Evolutionary conservation across 768 basidiomycete species (phyloP).

Genomic region (Suillus hirtellus): DNA sequence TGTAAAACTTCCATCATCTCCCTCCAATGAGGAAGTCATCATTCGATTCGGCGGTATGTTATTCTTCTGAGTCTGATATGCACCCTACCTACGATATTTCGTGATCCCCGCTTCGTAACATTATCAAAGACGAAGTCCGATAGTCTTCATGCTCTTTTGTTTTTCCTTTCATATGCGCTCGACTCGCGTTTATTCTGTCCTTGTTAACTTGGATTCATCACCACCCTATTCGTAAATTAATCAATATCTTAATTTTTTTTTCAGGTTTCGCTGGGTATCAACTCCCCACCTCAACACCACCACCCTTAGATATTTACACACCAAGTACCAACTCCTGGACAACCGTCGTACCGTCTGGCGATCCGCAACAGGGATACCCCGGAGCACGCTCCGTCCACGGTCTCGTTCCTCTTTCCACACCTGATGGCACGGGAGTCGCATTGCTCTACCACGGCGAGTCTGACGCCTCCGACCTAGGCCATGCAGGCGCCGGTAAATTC

Average conservation of each 20-base stretch:
- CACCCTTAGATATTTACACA: conserved; percentile 37
- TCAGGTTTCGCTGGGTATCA: conserved; percentile 39
- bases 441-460: conserved; percentile 40
- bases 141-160: not conserved
- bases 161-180: not conserved
- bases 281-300: conserved; percentile 28
- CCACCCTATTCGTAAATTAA: conserved; percentile 11
- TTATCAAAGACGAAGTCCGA: not conserved
- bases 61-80: conserved; percentile 10
- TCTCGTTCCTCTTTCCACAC: conserved; percentile 25
- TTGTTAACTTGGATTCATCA: not conserved
- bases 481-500: conserved; percentile 42
- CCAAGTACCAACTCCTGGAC: conserved; percentile 25
- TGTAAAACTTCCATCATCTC: conserved; percentile 18
- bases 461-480: conserved; percentile 36
- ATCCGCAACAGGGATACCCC: conserved; percentile 31
- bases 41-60: conserved; percentile 39
- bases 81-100: conserved; percentile 1
- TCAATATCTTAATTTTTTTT: conserved; percentile 1
- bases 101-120: conserved; percentile 1
- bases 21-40: conserved; percentile 24
- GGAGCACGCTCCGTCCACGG: conserved; percentile 38
- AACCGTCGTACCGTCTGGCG: conserved; percentile 24
- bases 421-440: conserved; percentile 21
- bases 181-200: no score